phyloP scores from a whole-genome alignment of 2,329 filamentous ascomycete genomes.

The Xylariomycetidae sp. region DNA sequence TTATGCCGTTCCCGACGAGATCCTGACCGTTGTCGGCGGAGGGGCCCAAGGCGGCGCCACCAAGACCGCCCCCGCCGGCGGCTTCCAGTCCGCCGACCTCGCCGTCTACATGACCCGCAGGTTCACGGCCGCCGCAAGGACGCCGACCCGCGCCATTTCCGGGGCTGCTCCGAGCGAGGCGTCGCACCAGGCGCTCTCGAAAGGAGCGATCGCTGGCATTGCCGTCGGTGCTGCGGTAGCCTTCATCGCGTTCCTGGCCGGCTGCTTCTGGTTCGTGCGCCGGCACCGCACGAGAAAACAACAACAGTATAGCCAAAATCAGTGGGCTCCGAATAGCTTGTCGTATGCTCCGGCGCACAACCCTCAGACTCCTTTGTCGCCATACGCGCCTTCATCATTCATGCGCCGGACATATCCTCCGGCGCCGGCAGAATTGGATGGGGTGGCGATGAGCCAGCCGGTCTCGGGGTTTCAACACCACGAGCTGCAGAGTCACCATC shows the following conservation, averaged over 20 bases:
- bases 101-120: conserved; percentile 50
- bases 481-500: no score
- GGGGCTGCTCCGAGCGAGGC: conserved; percentile 4
- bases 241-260: conserved; percentile 22
- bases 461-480: no score
- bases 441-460: no score
- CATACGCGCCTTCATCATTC: no score
- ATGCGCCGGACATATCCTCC: no score
- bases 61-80: conserved; percentile 40
- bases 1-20: conserved; percentile 50
- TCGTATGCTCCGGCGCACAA: no score
- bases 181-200: conserved; percentile 20
- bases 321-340: no score
- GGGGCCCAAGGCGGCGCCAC: conserved; percentile 49
- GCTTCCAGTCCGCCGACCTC: conserved; percentile 49
- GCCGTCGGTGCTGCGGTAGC: conserved; percentile 32
- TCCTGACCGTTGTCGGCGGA: conserved; percentile 48
- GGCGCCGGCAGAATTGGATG: no score
- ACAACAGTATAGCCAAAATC: no score
- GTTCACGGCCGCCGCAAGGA: conserved; percentile 23
- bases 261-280: conserved; percentile 28
- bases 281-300: no score
- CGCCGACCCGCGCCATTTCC: conserved; percentile 6
- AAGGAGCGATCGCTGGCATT: conserved; percentile 31
- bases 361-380: no score